Evolutionary conservation across 306 rosid genomes (phyloP).

Genomic region (Myrica gale): DNA sequence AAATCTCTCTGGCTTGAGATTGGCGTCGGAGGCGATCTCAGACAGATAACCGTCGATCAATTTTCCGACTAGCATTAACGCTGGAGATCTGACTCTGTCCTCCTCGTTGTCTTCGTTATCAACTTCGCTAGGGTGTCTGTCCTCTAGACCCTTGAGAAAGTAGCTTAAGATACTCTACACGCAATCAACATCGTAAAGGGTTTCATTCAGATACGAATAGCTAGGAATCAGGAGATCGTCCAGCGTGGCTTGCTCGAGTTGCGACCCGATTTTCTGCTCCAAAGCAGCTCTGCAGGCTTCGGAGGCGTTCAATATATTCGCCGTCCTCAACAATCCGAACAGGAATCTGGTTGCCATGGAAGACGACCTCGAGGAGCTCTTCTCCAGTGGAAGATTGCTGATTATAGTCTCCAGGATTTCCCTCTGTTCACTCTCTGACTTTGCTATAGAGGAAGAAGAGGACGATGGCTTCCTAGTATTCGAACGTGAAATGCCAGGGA

Average conservation of each 20-base stretch:
- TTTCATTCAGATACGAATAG: constrained; percentile 85
- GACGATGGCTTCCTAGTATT: constrained; percentile 51
- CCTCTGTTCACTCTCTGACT: constrained; percentile 69
- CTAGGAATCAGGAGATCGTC: constrained; percentile 93
- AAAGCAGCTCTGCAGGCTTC: constrained; percentile 56
- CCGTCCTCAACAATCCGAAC: constrained; percentile 72
- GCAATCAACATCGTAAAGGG: constrained; percentile 84
- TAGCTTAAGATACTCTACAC: constrained; percentile 63
- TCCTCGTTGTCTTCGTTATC: constrained; percentile 6
- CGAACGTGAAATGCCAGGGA: constrained; percentile 80
- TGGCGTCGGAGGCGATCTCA: constrained; percentile 91
- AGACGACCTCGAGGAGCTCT: constrained; percentile 47
- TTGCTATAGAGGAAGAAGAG: constrained; percentile 39
- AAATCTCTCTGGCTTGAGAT: constrained; percentile 67
- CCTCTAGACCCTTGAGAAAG: constrained; percentile 50
- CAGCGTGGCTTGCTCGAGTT: constrained; percentile 79
- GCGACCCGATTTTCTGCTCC: constrained; percentile 88
- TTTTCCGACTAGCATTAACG: constrained; percentile 77
- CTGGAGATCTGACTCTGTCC: constrained; percentile 45
- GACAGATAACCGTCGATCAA: constrained; percentile 77
- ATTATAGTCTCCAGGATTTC: constrained; percentile 73
- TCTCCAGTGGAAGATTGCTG: constrained; percentile 65
- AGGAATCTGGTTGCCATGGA: constrained; percentile 62
- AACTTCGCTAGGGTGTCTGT: constrained; percentile 31
- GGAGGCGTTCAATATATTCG: constrained; percentile 71